These are phyloP conservation scores for Phytopythium cucurbitacearum DNA, from an alignment of 352 stramenopile genomes.

Conservation along the genomic window DNA sequence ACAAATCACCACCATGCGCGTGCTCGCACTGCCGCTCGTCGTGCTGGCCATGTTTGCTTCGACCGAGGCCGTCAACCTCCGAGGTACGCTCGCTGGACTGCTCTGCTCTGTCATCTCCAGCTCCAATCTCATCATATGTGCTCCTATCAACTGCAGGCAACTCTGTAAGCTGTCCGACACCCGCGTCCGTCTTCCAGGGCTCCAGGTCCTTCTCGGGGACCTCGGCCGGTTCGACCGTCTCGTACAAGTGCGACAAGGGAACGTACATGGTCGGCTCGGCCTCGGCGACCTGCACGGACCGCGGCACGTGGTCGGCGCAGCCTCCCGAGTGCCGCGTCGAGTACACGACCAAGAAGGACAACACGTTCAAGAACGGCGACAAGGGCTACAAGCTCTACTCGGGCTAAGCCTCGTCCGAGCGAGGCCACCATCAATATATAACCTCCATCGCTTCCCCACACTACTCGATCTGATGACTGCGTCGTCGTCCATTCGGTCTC, in stretches of 20 bases:
- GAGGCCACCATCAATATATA: not conserved
- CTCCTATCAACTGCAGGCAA: not conserved
- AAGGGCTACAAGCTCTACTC: constrained; percentile 50
- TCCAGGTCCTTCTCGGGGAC: constrained; percentile 33
- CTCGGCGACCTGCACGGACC: constrained; percentile 24
- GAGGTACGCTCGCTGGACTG: constrained; percentile 4
- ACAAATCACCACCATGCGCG: not conserved
- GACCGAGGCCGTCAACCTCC: constrained; percentile 17
- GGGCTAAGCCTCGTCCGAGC: constrained; percentile 21
- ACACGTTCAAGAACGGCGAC: constrained; percentile 51
- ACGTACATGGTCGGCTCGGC: constrained; percentile 24
- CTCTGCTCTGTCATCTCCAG: not conserved
- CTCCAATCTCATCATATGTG: constrained; percentile 3
- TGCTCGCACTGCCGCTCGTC: not conserved
- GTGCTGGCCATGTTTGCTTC: not conserved
- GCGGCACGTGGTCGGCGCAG: constrained; percentile 32
- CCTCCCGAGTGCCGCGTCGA: constrained; percentile 36
- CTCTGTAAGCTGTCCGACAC: constrained; percentile 14
- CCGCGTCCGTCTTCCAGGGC: constrained; percentile 34
- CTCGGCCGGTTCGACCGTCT: constrained; percentile 22
- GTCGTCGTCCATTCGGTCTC: not conserved
- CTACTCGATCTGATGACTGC: not conserved
- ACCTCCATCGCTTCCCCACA: constrained; percentile 9
- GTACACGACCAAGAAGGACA: constrained; percentile 42
- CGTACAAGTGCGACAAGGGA: constrained; percentile 41